Evolutionary conservation across 2,329 filamentous ascomycete genomes (phyloP), one percentile per base, ranked within the genome.

Genomic region (Cadophora sp.): DNA sequence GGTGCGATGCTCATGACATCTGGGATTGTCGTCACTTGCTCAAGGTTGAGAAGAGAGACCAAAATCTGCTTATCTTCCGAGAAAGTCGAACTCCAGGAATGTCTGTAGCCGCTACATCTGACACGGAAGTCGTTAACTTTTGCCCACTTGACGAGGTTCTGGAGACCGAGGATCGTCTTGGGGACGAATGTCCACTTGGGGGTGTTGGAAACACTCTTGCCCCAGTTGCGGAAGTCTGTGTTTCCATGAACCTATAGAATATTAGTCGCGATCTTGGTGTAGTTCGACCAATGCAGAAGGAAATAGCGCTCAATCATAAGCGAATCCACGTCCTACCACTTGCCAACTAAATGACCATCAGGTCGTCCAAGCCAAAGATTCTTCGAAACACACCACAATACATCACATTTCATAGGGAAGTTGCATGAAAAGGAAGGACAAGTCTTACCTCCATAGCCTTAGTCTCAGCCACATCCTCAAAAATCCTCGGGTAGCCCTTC

Each of bases 51-150:
- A 19, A 83, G 76, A 0, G 81, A 83, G 50, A 84, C 79, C 53
- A 83, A 71, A 19, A 84, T 77, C 59, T 83, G 76, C 29, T 79
- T 80, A 27, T 79, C 75, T 67, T 80, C 74, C 1, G 79, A 78
- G 68, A 82, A 83, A 24, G 81, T 79, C 7, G 79, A 74, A 5
- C 78, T 76, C 81, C 82, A 83, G 7, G 79, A 81, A 68, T 84
- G 82, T 5, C 82, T 76, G 66, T 82, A 84, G 0, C 81, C 82
- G 2, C 78, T 77, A 43, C 79, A 81, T 34, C 82, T 77, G 19
- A 83, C 79, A 5, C 80, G 75, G 68, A 80, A 76, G 1, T 76
- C 73, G 29, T 79, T 73, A 3, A 64, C 61, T 37, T 77, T 77
- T 0, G 81, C 80, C 67, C 75, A 81, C 40, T 75, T 76, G 43